Conservation (phyloP, 2,329 filamentous ascomycete species). For the Colletotrichum sp. region DNA sequence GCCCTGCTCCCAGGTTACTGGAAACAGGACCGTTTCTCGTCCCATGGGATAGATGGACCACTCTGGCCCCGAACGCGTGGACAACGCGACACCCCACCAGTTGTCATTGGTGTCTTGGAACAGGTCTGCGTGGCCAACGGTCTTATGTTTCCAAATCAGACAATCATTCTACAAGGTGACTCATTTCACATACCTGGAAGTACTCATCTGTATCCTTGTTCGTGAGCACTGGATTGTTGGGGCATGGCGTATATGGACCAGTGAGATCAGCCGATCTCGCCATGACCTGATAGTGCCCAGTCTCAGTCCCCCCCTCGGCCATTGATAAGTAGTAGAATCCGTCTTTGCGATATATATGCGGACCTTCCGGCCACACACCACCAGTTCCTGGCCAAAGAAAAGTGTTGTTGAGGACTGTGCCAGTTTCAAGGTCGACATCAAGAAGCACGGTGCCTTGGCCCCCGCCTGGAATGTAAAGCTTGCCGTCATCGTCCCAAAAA, state of each 20-base stretch:
- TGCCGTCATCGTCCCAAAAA: background rate
- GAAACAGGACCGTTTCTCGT: background rate
- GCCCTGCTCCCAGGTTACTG: background rate
- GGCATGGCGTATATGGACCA: background rate
- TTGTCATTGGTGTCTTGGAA: background rate
- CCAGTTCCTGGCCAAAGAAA: background rate
- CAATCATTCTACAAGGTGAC: fast-evolving
- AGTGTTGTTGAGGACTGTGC: background rate
- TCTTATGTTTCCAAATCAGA: background rate
- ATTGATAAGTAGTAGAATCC: background rate
- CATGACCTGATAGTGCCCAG: background rate
- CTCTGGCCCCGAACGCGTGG: background rate
- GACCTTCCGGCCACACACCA: background rate
- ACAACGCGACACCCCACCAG: background rate
- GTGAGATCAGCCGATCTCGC: background rate
- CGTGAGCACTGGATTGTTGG: background rate
- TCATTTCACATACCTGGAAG: background rate
- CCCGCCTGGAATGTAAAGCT: background rate
- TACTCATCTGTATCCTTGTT: background rate
- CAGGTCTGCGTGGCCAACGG: background rate
- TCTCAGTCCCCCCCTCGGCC: background rate
- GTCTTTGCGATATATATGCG: background rate
- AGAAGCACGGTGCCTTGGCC: background rate
- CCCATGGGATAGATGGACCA: background rate
- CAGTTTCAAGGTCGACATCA: background rate